Evolutionary conservation across 345 rosid species (phyloP), one percentile per base, ranked within the genome.

Genomic region (Theobroma cacao): DNA sequence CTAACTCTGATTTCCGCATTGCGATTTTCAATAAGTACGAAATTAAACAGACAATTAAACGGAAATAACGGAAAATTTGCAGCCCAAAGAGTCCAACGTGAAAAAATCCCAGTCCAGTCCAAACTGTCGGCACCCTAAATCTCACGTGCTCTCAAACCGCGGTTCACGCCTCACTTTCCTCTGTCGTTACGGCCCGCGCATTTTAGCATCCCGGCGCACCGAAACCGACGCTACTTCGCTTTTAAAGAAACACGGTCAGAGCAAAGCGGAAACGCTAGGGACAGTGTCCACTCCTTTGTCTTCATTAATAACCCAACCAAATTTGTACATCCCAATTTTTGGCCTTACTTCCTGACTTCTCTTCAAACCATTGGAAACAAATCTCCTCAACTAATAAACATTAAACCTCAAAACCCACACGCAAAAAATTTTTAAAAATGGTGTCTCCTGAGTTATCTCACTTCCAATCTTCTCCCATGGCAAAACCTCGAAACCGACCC

Each of bases 401-500:
- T 14, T 26, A 7, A 40, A 18, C 38, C 64, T 75, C 45, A n/a
- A 62, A 3, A n/a, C 26, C 66, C 24, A 26, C 11, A 2, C 38
- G 31, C 31, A 34, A 62, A 62, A 30, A 10, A 17, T 41, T 75
- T 13, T 22, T 41, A 26, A 65, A 26, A 72, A 87, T 85, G 88
- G 82, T 74, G 41, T 76, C 82, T 40, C 85, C 80, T 45, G 86
- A 85, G 22, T 26, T 65, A 5, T 74, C 79, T 17, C 67, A 66
- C 34, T 60, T 26, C 11, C 58, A 63, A 2, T 60, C 77, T 45
- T 82, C 90, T 65, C 78, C 87, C 17, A 88, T 88, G 92, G 85
- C 82, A 0, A 91, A 89, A 79, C 72, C 80, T 34, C 84, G 91
- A 68, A 86, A 64, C 75, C 87, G 80, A 75, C 38, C 66, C 8